Base-by-base conservation (phyloP, 2,329 filamentous ascomycete genomes). In the Madurella fahalii region DNA sequence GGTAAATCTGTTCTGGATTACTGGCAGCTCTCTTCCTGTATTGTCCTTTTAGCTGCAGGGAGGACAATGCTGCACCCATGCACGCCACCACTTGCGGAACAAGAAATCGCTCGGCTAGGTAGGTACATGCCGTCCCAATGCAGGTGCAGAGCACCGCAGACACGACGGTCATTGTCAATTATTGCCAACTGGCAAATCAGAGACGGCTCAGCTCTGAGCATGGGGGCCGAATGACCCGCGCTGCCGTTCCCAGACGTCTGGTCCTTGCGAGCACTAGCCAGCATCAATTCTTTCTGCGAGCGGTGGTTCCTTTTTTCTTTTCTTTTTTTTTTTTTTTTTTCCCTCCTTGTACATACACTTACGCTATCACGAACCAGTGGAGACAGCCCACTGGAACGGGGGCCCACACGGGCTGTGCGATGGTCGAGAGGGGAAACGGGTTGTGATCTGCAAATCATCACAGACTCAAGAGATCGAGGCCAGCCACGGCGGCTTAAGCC, bases 161-260 rank as follows among this genome's bases (percentile, higher is more conserved):
- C 34, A 40, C 15, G 40, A 40, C 40, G 15, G 40, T 15, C 40
- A 20, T 15, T 15, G 39, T 15, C 47, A 37, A 25, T 40, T 41
- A 47, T 54, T 39, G 16, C 56, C 46, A 57, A 41, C 53, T 40
- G 41, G 49, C 52, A 53, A 55, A 50, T 54, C 46, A 56, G 15
- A 48, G 42, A 30, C 46, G 37, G 39, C 50, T 48, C 30, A 40
- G 40, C 30, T 46, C 50, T 17, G 31, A 32, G 50, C 37, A 58
- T 61, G 58, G 60, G 54, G 58, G 57, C 59, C 44, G 39, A 42
- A 55, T 34, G 25, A 48, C 16, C 43, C 50, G 46, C 46, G 20
- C 16, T 43, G 40, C 31, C 18, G 40, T 42, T 45, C 13, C 32
- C 17, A 50, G 40, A 40, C 37, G 30, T 49, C 41, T 45, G 45